Evolutionary conservation across 352 stramenopile genomes (phyloP).

Genomic region (Blastocystis sp.): DNA sequence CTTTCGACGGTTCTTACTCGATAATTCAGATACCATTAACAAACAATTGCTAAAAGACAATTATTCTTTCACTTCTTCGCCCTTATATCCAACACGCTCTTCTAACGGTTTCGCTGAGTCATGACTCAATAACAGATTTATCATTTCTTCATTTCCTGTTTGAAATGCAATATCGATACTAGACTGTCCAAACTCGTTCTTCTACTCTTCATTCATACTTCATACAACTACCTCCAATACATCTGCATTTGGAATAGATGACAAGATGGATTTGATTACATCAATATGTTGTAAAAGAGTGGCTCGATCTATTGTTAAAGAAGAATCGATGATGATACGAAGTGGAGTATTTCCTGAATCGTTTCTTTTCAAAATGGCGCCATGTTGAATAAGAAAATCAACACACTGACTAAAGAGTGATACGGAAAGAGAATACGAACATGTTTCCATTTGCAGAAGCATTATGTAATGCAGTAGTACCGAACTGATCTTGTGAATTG

Average conservation of each 20-base stretch:
- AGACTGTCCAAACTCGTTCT: conserved; percentile 27
- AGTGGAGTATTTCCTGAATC: neutral
- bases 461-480: neutral
- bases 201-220: neutral
- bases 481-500: neutral
- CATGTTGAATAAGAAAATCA: no score
- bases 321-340: neutral
- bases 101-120: conserved; percentile 10
- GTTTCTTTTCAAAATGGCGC: neutral
- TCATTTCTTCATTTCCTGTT: conserved; percentile 13
- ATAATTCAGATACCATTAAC: neutral
- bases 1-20: neutral
- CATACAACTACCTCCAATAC: neutral
- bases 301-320: conserved; percentile 1
- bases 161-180: conserved; percentile 32
- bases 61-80: conserved; percentile 14
- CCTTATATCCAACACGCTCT: conserved; percentile 7
- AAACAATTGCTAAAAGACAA: conserved; percentile 34
- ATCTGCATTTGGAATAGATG: neutral
- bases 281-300: neutral
- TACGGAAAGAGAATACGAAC: no score
- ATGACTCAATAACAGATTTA: conserved; percentile 5
- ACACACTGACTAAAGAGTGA: no score
- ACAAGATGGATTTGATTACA: neutral
- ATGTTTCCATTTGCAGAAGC: no score